phyloP scores from a whole-genome alignment of 179 eudicot genomes.

The Amaranthus tricolor region DNA sequence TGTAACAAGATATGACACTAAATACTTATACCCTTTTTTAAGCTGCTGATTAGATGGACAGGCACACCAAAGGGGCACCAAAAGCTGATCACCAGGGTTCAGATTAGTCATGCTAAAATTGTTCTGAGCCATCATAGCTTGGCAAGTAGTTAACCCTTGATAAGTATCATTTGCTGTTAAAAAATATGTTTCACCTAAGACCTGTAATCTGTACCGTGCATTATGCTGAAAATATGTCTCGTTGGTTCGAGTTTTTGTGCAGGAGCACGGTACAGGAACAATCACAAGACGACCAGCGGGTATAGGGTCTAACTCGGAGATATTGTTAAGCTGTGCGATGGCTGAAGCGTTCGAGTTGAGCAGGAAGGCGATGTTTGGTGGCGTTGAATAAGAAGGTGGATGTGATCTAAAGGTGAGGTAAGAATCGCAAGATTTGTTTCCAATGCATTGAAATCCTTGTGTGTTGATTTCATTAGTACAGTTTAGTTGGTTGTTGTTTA shows the following conservation, averaged over 20 bases:
- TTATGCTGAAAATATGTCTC: slow-evolving; percentile 47
- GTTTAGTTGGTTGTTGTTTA: slow-evolving; percentile 53
- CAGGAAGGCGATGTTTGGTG: slow-evolving; percentile 48
- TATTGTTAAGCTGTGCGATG: slow-evolving; percentile 37
- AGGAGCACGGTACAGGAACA: slow-evolving; percentile 56
- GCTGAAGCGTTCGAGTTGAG: slow-evolving; percentile 38
- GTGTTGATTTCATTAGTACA: slow-evolving; percentile 38
- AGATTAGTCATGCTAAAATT: not conserved
- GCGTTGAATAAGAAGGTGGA: slow-evolving; percentile 39
- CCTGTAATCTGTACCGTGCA: slow-evolving; percentile 42
- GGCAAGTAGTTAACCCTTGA: slow-evolving; percentile 63
- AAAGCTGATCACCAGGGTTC: not conserved
- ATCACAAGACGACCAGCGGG: slow-evolving; percentile 39
- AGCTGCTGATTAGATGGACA: slow-evolving; percentile 57
- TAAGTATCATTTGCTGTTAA: slow-evolving; percentile 47
- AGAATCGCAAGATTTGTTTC: slow-evolving; percentile 38
- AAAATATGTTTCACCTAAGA: slow-evolving; percentile 45
- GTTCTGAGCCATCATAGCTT: slow-evolving; percentile 52
- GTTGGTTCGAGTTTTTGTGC: slow-evolving; percentile 12
- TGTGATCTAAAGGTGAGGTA: slow-evolving; percentile 74
- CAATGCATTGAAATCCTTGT: slow-evolving; percentile 53
- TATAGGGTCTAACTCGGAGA: slow-evolving; percentile 35
- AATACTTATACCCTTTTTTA: slow-evolving; percentile 34
- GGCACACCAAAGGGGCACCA: slow-evolving; percentile 54
- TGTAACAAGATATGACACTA: slow-evolving; percentile 43